Base-by-base conservation (phyloP, 805 yeast species). In the Schwanniomyces vanrijiae region DNA sequence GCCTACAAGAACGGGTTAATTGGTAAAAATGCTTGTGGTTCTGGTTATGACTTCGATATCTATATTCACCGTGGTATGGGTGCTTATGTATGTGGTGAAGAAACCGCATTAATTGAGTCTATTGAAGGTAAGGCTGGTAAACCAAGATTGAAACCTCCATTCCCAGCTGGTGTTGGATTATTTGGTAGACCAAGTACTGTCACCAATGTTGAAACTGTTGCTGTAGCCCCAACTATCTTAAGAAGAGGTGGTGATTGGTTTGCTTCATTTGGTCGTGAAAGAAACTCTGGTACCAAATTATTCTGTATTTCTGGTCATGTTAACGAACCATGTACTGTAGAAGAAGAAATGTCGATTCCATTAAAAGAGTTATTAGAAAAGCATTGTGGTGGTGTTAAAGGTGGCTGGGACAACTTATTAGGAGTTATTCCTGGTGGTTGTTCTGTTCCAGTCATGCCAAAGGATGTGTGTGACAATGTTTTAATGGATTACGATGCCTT, bases 91-190 rank as follows among this genome's bases (percentile, higher is more conserved):
- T 89, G 96, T 71, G 96, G 96, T 60, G 96, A 89, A 71, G 96
- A 89, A 71, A 89, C 96, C 37, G 90, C 95, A 4, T 73, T 89
- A 64, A 88, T 89, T 62, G 96, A 89, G 73, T 84, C 91, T 3
- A 75, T 89, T 45, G 96, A 89, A 73, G 96, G 96, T 59, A 89
- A 89, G 70, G 95, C 94, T 48, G 96, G 96, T 55, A 89, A 89
- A 71, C 96, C 96, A 56, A 83, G 96, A 71, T 79, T 89, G 66
- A 89, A 89, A 82, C 96, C 96, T 31, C 96, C 96, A 54, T 89
- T 89, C 81, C 96, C 96, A 29, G 96, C 96, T 29, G 96, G 95
- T 61, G 92, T 88, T 49, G 96, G 96, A 60, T 75, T 89, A 46
- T 89, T 86, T 57, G 96, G 96, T 61, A 81, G 96, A 68, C 96